Evolutionary conservation across 257 asterid genomes (phyloP), one percentile per base, ranked within the genome.

Genomic region (Capsicum chinense): DNA sequence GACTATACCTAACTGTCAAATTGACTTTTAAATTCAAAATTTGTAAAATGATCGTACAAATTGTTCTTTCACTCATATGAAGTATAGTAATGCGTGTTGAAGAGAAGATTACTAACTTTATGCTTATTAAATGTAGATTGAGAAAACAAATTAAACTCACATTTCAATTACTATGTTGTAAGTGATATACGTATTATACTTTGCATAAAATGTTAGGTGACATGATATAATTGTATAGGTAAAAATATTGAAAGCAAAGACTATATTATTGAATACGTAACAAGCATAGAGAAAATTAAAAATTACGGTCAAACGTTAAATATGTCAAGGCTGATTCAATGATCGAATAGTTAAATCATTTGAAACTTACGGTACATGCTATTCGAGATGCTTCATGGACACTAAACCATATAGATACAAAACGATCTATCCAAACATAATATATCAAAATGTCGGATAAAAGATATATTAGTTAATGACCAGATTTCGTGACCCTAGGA

Each of bases 11-110:
- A 70, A 4, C 79, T 70, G 79, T 70, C 79, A 70, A 33, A 21
- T 26, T 63, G 42, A 63, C 6, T 39, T 69, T 69, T 69, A 42
- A 69, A 69, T 70, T 70, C 16, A 39, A 14, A 39, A 19, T n/a
- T 3, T 73, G 80, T 35, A 67, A 35, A 67, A 37, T 37, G 52
- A 3, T 21, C 48, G 35, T 71, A 35, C 39, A 71, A n/a, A n/a
- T 5, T 71, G 58, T 71, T 47, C 79, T 47, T 71, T 71, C 79
- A 71, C 10, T 71, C 58, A 71, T 73, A 48, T 73, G 80, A 19
- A 73, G 60, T 1, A 44, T 44, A 1, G 4, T 74, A 48, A 74
- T 19, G 42, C 39, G 6, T 15, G 11, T 73, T 74, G 8, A 48
- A 48, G 79, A 42, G 15, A 6, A 74, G 80, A 21, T 19, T 5